Evolutionary conservation across 768 basidiomycete species (phyloP).

Genomic region (Panaeolus papilionaceus): DNA sequence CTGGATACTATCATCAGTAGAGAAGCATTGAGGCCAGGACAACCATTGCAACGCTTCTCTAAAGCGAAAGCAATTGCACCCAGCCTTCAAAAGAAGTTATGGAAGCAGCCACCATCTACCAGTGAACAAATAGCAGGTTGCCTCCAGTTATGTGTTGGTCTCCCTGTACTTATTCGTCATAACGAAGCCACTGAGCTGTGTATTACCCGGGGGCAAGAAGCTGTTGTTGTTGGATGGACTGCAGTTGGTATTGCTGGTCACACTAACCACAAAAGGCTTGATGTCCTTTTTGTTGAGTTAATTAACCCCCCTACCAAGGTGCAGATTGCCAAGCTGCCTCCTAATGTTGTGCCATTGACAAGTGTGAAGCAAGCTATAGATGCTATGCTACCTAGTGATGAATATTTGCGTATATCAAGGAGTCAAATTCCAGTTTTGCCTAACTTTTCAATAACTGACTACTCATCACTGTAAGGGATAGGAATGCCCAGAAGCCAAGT

Average conservation of each 20-base stretch:
- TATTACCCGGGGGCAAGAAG: constrained; percentile 39
- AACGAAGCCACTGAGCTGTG: constrained; percentile 36
- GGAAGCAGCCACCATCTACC: constrained; percentile 21
- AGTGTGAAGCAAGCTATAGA: neutral
- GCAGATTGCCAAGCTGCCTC: constrained; percentile 29
- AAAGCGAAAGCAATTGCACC: too few relatives aligned
- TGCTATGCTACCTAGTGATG: constrained; percentile 24
- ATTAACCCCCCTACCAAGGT: constrained; percentile 31
- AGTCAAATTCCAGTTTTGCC: constrained; percentile 32
- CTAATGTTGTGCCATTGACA: constrained; percentile 37
- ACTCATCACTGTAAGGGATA: too few relatives aligned
- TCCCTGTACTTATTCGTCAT: constrained; percentile 36
- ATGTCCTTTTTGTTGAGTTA: constrained; percentile 37
- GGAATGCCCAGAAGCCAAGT: too few relatives aligned
- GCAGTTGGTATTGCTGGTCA: neutral
- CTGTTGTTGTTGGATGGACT: constrained; percentile 25
- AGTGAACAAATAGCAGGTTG: constrained; percentile 30
- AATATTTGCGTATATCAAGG: constrained; percentile 22
- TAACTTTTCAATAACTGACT: constrained; percentile 43
- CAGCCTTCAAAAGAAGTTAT: constrained; percentile 24
- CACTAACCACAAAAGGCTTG: constrained; percentile 26
- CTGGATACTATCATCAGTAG: neutral
- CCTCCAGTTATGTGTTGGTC: constrained; percentile 31
- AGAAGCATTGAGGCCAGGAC: too few relatives aligned
- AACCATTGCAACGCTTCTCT: too few relatives aligned